Percentiles rank a stretch among this genome's conserved stretches.
These are phyloP conservation scores for Fusarium poae DNA, from an alignment of 2,329 filamentous ascomycete genomes.

Conservation along the genomic window DNA sequence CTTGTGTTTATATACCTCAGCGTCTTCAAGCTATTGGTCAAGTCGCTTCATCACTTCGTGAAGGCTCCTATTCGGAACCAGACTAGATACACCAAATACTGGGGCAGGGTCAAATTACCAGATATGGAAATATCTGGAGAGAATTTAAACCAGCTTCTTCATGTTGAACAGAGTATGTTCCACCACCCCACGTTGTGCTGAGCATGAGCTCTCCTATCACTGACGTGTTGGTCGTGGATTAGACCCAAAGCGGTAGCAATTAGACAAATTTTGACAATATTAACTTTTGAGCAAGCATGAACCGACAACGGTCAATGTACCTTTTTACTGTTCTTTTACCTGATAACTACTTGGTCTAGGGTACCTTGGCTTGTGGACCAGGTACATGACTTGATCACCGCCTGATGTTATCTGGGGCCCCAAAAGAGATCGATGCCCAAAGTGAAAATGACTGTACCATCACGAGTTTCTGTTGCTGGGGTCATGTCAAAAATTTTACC, in stretches of 20 bases:
- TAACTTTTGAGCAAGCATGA: conserved; percentile 7
- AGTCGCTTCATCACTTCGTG: not conserved
- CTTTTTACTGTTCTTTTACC: not conserved
- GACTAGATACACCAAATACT: not conserved
- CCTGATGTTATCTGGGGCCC: conserved; percentile 28
- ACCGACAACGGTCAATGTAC: conserved; percentile 11
- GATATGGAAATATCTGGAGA: conserved; percentile 41
- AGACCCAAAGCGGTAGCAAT: conserved; percentile 32
- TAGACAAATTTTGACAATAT: conserved; percentile 20
- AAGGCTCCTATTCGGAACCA: conserved; percentile 1
- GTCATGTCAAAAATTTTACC: conserved; percentile 49
- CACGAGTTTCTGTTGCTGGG: conserved; percentile 36
- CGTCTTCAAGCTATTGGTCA: not conserved
- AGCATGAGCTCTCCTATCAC: conserved; percentile 15
- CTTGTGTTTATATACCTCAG: not conserved
- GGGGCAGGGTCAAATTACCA: conserved; percentile 17
- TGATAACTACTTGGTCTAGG: conserved; percentile 11
- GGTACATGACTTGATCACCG: conserved; percentile 25
- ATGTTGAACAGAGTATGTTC: conserved; percentile 12
- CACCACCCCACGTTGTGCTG: conserved; percentile 24
- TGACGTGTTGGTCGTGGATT: conserved; percentile 20
- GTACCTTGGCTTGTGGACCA: conserved; percentile 12
- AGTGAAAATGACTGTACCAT: conserved; percentile 35
- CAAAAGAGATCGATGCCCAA: conserved; percentile 43
- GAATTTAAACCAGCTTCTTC: conserved; percentile 15